phyloP scores from a whole-genome alignment of 73 alveolate species.

The Paraurostyla sp. region DNA sequence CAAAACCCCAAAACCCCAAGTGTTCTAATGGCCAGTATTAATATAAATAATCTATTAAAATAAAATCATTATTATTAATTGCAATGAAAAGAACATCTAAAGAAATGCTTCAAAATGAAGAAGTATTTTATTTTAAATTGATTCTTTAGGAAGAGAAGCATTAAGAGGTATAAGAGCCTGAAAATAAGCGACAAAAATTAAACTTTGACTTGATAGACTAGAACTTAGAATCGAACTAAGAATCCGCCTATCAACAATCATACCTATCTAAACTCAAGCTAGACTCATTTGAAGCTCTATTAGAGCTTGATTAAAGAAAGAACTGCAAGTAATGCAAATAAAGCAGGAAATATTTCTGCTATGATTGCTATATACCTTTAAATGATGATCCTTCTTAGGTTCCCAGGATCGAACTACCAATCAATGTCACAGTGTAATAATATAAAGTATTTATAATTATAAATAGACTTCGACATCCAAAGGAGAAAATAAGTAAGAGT shows the following conservation, averaged over 20 bases:
- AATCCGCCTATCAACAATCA: too few species aligned
- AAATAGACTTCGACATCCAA: conserved; percentile 69
- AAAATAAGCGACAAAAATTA: too few species aligned
- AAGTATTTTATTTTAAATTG: not conserved
- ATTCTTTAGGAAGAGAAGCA: not conserved
- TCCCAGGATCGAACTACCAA: conserved; percentile 72
- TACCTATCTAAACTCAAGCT: conserved; percentile 33
- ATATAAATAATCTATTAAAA: too few species aligned
- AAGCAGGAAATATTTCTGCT: conserved; percentile 61
- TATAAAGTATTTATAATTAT: not conserved
- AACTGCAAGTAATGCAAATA: conserved; percentile 53
- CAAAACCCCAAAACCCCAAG: conserved; percentile 3
- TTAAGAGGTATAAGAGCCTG: too few species aligned
- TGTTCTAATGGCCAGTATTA: conserved; percentile 50
- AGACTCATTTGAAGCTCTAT: conserved; percentile 21
- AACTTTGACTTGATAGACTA: too few species aligned
- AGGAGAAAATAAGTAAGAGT: conserved; percentile 77
- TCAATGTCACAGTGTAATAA: conserved; percentile 66
- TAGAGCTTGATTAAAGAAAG: not conserved
- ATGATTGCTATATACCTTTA: conserved; percentile 69
- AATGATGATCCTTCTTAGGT: conserved; percentile 29
- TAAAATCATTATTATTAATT: too few species aligned
- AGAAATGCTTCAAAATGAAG: too few species aligned
- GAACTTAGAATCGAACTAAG: too few species aligned
- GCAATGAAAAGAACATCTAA: too few species aligned